Conservation (phyloP, 2,329 filamentous ascomycete species). For the Metarhizium robertsii region DNA sequence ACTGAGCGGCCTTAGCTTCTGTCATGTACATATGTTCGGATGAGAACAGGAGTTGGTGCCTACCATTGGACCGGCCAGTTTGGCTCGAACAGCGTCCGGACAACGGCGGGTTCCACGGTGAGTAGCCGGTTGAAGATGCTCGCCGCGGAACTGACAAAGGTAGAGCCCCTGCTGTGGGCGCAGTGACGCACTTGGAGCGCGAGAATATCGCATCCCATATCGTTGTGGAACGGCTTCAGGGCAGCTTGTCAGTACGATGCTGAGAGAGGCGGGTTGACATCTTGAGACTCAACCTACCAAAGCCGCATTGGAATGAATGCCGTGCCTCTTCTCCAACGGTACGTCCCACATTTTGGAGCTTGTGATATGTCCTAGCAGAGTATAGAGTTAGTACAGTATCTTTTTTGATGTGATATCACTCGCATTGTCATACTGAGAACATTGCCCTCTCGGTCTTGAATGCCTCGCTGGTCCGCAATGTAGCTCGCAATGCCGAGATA, state of each 20-base stretch:
- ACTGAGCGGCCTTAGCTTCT: constrained; percentile 4
- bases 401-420: neutral
- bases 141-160: constrained; percentile 33
- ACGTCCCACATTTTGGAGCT: constrained; percentile 35
- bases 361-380: constrained; percentile 35
- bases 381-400: constrained; percentile 1
- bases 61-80: constrained; percentile 41
- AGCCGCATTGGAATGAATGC: constrained; percentile 37
- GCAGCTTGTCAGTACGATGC: constrained; percentile 2
- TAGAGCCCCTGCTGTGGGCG: constrained; percentile 34
- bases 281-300: constrained; percentile 24
- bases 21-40: neutral
- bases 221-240: constrained; percentile 37
- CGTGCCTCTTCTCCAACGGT: constrained; percentile 34
- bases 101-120: constrained; percentile 25
- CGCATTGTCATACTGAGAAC: constrained; percentile 34
- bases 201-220: constrained; percentile 42
- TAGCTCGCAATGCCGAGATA: constrained; percentile 49
- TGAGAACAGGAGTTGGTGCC: constrained; percentile 9
- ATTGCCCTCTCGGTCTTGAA: constrained; percentile 38
- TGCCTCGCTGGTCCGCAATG: constrained; percentile 42
- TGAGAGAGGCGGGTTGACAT: neutral
- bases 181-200: constrained; percentile 36
- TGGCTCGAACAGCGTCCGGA: constrained; percentile 26
- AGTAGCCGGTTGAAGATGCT: constrained; percentile 35